Conservation (phyloP, 202 grass and related monocot species). For the Musa balbisiana region DNA sequence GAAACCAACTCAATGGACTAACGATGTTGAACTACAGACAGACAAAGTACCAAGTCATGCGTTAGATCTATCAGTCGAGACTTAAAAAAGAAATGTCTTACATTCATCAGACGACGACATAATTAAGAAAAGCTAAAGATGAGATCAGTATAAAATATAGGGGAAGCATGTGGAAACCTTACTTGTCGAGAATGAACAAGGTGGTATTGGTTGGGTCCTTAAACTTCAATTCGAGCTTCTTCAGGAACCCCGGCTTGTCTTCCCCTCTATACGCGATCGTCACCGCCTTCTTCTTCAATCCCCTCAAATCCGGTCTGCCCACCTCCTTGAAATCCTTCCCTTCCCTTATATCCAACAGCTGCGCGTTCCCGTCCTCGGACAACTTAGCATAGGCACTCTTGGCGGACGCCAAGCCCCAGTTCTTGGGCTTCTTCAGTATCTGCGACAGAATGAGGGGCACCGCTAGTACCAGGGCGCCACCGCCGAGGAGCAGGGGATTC, state of each 20-base stretch:
- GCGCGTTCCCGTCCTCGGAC: constrained; percentile 44
- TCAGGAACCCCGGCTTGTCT: constrained; percentile 60
- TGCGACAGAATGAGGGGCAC: constrained; percentile 52
- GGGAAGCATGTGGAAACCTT: constrained; percentile 15
- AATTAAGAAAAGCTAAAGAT: background rate
- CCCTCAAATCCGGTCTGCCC: constrained; percentile 41
- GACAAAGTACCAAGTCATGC: too few species aligned
- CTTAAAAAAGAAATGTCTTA: background rate
- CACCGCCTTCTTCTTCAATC: constrained; percentile 53
- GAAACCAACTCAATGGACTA: too few species aligned
- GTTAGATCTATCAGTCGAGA: background rate
- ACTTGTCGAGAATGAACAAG: constrained; percentile 75
- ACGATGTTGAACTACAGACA: too few species aligned
- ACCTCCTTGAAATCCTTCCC: constrained; percentile 45
- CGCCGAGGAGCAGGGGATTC: constrained; percentile 54
- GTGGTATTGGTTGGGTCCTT: constrained; percentile 70
- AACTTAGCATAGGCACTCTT: constrained; percentile 52
- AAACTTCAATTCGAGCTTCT: constrained; percentile 49
- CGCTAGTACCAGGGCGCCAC: constrained; percentile 33
- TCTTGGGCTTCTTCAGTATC: constrained; percentile 45
- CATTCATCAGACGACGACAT: background rate
- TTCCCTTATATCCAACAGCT: constrained; percentile 85
- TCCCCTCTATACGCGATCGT: constrained; percentile 46
- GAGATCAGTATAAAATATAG: background rate
- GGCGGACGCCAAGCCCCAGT: constrained; percentile 39